These are phyloP conservation scores for Colletotrichum navitas DNA, from an alignment of 2,329 filamentous ascomycete species.

Conservation along the genomic window DNA sequence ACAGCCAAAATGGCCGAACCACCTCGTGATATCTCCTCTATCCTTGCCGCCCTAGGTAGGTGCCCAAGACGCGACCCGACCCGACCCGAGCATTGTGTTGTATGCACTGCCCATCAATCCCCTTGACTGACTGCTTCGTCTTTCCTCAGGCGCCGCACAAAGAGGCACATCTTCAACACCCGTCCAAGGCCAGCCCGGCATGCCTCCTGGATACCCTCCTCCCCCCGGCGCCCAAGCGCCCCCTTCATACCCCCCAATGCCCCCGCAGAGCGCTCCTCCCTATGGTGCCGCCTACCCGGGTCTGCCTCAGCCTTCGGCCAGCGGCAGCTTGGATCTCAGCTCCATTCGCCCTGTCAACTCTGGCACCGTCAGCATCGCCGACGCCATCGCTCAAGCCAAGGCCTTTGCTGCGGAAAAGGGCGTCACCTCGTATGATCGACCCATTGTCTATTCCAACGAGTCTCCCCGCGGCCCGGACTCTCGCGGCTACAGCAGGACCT, in stretches of 20 bases:
- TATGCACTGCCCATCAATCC: slow-evolving; percentile 18
- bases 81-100: background rate
- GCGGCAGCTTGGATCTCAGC: slow-evolving; percentile 84
- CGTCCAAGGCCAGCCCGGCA: slow-evolving; percentile 56
- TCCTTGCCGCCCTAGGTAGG: slow-evolving; percentile 64
- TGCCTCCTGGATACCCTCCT: slow-evolving; percentile 54
- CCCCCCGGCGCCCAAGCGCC: slow-evolving; percentile 53
- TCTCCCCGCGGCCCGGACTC: slow-evolving; percentile 51
- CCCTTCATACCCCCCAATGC: slow-evolving; percentile 52
- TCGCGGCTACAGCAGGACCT: slow-evolving; percentile 67
- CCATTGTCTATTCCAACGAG: slow-evolving; percentile 59
- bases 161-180: slow-evolving; percentile 57
- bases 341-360: slow-evolving; percentile 83
- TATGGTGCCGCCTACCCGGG: slow-evolving; percentile 55
- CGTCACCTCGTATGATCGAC: slow-evolving; percentile 72
- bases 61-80: slow-evolving; percentile 39
- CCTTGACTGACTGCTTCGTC: slow-evolving; percentile 42
- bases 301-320: slow-evolving; percentile 76
- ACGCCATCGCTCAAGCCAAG: slow-evolving; percentile 87
- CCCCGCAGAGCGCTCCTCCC: slow-evolving; percentile 52
- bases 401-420: slow-evolving; percentile 86
- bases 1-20: slow-evolving; percentile 53
- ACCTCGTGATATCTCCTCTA: slow-evolving; percentile 59
- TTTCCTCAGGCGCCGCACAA: slow-evolving; percentile 56
- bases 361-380: slow-evolving; percentile 85